Base-by-base conservation (phyloP, 1,139 yeast species). In the Suhomyces anneliseae region DNA sequence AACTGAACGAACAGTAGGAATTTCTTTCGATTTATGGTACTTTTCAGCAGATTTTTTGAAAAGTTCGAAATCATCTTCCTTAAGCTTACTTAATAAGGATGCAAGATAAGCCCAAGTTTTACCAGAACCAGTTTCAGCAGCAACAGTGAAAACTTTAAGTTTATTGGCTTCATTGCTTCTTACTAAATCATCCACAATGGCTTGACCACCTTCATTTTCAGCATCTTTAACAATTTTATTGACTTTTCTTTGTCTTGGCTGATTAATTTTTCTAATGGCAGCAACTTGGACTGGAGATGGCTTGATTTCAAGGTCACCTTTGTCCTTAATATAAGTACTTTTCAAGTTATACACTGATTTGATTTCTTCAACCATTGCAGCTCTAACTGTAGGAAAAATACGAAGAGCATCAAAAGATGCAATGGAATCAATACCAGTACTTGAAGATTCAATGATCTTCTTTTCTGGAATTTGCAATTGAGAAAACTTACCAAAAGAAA, bases 101-200 rank as follows among this genome's bases (percentile, higher is more conserved):
- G 88, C 82, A 50, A 92, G 64, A 61, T 92, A 93, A 0, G 97
- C 90, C 83, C 96, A 82, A 0, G 99, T 93, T 64, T 93, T 93
- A 8, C 99, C 98, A 0, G 96, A 86, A 0, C 98, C 99, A 0
- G 99, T 93, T 62, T 93, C 98, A 2, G 97, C 97, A 2, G 97
- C 97, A 48, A 93, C 66, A 3, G 95, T 82, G 68, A 83, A 90
- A 0, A 86, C 78, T 55, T 83, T 83, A 38, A 83, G 65, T 49
- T 76, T 72, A 14, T 63, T 66, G 29, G 49, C 48, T 51, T 70
- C 73, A 47, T 74, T 72, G 10, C 57, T 58, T 36, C 57, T 52
- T 44, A 64, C 61, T 49, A 70, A 58, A 34, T 68, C 72, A 11
- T 60, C 56, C 31, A 60, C 55, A 24, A 70, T 65, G 12, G 49